Percentiles rank a stretch among this genome's conserved stretches.
Evolutionary conservation across 306 rosid genomes (phyloP).

Genomic region (Acacia confusa): DNA sequence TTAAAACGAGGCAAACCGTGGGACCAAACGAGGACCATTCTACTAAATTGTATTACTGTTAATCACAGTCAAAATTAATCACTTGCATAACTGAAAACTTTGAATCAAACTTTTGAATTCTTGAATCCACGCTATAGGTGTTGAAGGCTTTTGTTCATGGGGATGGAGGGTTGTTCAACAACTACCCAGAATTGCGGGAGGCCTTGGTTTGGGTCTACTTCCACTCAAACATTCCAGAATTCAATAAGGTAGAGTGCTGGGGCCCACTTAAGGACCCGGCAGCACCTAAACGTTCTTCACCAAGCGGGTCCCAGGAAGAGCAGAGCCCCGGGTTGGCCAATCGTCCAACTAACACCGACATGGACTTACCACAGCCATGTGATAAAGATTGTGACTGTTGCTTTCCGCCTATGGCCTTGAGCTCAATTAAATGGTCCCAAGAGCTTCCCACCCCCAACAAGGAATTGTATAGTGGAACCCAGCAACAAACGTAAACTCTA

Average conservation of each 20-base stretch:
- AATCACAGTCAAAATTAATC: background rate
- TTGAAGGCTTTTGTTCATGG: conserved; percentile 75
- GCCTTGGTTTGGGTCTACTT: conserved; percentile 73
- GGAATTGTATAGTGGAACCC: conserved; percentile 22
- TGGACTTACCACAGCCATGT: conserved; percentile 47
- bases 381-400: conserved; percentile 52
- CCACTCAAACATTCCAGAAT: conserved; percentile 66
- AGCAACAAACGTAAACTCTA: conserved; percentile 11
- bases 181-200: conserved; percentile 60
- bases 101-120: background rate
- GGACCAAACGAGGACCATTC: too few species aligned
- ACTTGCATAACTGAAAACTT: background rate
- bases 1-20: too few species aligned
- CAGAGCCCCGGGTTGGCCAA: background rate
- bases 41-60: too few species aligned
- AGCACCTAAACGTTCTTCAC: background rate
- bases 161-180: conserved; percentile 51
- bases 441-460: background rate
- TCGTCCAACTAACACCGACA: conserved; percentile 18
- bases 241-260: conserved; percentile 73
- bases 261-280: conserved; percentile 54
- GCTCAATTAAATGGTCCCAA: conserved; percentile 33
- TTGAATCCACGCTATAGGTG: conserved; percentile 36
- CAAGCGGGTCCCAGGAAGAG: conserved; percentile 30
- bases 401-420: conserved; percentile 46